These are phyloP conservation scores for Microcera coccophila DNA, from an alignment of 2,329 filamentous ascomycete species.

Conservation along the genomic window DNA sequence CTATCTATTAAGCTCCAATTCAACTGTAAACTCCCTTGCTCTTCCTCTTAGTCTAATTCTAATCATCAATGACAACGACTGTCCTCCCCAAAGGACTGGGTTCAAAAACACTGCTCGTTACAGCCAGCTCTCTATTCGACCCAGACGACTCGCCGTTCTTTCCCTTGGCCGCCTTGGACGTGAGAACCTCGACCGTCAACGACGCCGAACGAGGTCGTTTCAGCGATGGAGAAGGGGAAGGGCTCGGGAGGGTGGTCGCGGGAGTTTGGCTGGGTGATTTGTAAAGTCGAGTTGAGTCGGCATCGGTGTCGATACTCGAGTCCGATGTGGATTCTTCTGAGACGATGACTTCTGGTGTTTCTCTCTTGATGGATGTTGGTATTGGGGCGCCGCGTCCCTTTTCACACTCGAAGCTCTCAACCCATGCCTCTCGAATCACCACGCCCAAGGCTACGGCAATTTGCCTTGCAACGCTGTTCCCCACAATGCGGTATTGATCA, in stretches of 20 bases:
- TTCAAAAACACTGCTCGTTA: conserved; percentile 5
- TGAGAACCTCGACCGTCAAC: conserved; percentile 10
- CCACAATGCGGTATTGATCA: conserved; percentile 63
- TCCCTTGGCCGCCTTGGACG: conserved; percentile 3
- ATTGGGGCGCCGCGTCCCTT: background rate
- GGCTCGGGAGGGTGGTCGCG: background rate
- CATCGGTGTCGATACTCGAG: conserved; percentile 3
- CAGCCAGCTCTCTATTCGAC: background rate
- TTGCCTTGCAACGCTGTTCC: conserved; percentile 71
- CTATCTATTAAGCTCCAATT: background rate
- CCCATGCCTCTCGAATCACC: conserved; percentile 54
- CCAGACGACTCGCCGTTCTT: background rate
- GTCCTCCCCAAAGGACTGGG: conserved; percentile 15
- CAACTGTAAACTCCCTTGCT: background rate
- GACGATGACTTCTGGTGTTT: background rate
- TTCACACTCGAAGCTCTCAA: conserved; percentile 22
- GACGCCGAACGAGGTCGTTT: conserved; percentile 7
- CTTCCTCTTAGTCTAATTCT: background rate
- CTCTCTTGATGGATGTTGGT: background rate
- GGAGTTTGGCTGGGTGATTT: conserved; percentile 8
- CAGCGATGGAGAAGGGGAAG: background rate
- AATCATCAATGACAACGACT: conserved; percentile 5
- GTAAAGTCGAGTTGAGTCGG: background rate
- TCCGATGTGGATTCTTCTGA: conserved; percentile 7
- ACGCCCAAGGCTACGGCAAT: conserved; percentile 65